Evolutionary conservation across 2,329 filamentous ascomycete species (phyloP), one percentile per base, ranked within the genome.

Genomic region (Hypoxylon sp.): DNA sequence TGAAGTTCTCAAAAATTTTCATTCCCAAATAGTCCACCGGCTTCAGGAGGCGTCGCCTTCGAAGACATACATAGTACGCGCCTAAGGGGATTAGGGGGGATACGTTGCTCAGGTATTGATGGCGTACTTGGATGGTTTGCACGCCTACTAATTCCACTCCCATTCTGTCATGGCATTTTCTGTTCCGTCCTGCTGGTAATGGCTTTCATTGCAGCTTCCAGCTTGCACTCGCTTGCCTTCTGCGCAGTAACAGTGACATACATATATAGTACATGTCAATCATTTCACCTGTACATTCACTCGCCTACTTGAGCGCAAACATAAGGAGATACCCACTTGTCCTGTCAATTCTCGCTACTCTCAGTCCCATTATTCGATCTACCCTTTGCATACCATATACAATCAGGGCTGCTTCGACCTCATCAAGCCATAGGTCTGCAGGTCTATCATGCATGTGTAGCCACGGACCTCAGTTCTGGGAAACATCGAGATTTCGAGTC

Each of bases 301-400:
- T n/a, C 54, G 45, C 50, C 33, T 49, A 27, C 35, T 23, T 33
- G 24, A 35, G 47, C n/a, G n/a, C n/a, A n/a, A n/a, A n/a, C n/a
- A n/a, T n/a, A n/a, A 9, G 24, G 17, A 43, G 35, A 51, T 62
- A 62, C 55, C 59, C 59, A 59, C 59, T 62, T 62, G 48, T 62
- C 51, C 45, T 59, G 59, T 59, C 59, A 62, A 41, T 59, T 55
- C 43, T 59, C 58, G 50, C 33, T 43, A 31, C 53, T 48, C 51
- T 40, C 21, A 50, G 29, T 51, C 23, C 33, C 43, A 43, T 35
- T 52, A 48, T 46, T 60, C 55, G 60, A 62, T 62, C 52, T 60
- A 45, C 38, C 43, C 51, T 38, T 47, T 18, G 26, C 42, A 7
- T 59, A 60, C 48, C 52, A 47, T 46, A 52, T 31, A 35, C 23